Base-by-base conservation (phyloP, 805 yeast species). In the Suhomyces xylopsoci region DNA sequence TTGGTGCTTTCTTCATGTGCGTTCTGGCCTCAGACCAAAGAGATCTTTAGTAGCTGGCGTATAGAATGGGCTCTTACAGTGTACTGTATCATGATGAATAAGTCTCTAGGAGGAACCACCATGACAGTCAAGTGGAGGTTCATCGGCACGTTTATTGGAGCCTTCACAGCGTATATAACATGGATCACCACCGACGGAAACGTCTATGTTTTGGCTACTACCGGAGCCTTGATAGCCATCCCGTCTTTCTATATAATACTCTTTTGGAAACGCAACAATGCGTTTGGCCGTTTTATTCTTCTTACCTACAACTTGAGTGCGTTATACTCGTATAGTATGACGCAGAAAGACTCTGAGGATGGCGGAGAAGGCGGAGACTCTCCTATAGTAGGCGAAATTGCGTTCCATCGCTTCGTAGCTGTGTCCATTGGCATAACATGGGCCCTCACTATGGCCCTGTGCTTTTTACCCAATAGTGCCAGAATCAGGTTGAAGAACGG, bases 31-130 rank as follows among this genome's bases (percentile, higher is more conserved):
- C 62, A 64, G 10, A 81, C 90, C 0, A 74, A 84, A 48, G 72
- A 74, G 5, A 55, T 64, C 1, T 90, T 88, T 60, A 77, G 71
- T 46, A 77, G 74, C 42, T 88, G 90, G 90, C 70, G 92, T 57
- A 86, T 87, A 14, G 96, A 89, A 64, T 89, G 96, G 96, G 84
- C 90, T 0, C 68, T 89, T 38, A 88, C 87, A n/a, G 84, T 91
- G 0, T 89, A 83, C 59, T 84, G 89, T 59, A 85, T 89, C 51
- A 87, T 89, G 73, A 88, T 89, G 93, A 87, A 86, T 59, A 88
- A 88, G 61, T 85, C 92, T 0, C 71, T 88, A 5, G 96, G 96
- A 8, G 96, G 96, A 0, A 90, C 96, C 0, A 80, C 88, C 9
- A 82, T 85, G 83, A 86, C 94, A 0, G 84, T 83, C 4, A 83